These are phyloP conservation scores for Eurotiales sp. DNA, from an alignment of 2,329 filamentous ascomycete species.

Conservation along the genomic window DNA sequence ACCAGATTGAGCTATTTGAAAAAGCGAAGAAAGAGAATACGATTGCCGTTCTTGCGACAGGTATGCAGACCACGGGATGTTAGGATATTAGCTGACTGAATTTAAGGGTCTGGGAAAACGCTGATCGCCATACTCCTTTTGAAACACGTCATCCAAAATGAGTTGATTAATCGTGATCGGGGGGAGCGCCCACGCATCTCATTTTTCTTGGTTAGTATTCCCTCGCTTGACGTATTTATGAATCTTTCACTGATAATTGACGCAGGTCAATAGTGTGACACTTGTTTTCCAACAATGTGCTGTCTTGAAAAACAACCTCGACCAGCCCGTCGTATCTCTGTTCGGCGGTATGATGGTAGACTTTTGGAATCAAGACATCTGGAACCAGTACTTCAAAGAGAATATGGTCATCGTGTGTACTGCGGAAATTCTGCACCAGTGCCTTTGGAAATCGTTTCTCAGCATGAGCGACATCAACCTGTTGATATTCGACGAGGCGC, in stretches of 20 bases:
- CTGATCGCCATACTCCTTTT: slow-evolving; percentile 88
- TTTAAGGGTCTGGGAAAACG: slow-evolving; percentile 80
- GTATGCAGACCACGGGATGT: neutral
- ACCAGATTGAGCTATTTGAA: slow-evolving; percentile 89
- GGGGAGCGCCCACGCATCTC: slow-evolving; percentile 63
- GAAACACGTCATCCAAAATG: slow-evolving; percentile 69
- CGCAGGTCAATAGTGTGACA: slow-evolving; percentile 75
- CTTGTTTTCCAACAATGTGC: slow-evolving; percentile 86
- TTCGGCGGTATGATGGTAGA: slow-evolving; percentile 66
- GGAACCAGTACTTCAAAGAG: slow-evolving; percentile 55
- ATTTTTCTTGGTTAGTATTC: slow-evolving; percentile 71
- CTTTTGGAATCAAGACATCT: slow-evolving; percentile 58
- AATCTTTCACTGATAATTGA: slow-evolving; percentile 17
- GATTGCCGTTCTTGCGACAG: slow-evolving; percentile 89
- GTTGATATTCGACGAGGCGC: slow-evolving; percentile 91
- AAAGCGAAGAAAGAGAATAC: slow-evolving; percentile 78
- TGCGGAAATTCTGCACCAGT: slow-evolving; percentile 77
- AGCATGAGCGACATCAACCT: slow-evolving; percentile 80
- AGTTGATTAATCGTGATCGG: slow-evolving; percentile 64
- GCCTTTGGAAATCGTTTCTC: slow-evolving; percentile 74
- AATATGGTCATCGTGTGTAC: slow-evolving; percentile 91
- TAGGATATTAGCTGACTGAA: slow-evolving; percentile 1
- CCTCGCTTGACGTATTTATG: neutral
- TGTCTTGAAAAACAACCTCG: slow-evolving; percentile 76
- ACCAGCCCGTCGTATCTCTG: slow-evolving; percentile 68